phyloP scores from a whole-genome alignment of 2,329 filamentous ascomycete species.

The Paraphoma sp. region DNA sequence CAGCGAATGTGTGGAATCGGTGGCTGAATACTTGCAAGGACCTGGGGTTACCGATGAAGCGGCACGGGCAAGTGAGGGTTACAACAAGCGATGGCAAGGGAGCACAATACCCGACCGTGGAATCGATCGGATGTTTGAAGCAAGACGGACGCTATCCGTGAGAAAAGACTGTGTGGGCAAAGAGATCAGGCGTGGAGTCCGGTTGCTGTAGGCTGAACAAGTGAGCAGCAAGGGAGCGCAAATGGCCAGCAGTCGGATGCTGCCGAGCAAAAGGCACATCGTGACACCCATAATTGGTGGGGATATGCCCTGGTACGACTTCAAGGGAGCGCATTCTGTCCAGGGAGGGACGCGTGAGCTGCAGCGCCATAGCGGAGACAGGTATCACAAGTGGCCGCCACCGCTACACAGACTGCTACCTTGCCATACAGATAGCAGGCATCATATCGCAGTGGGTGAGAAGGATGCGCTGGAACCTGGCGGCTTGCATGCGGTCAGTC shows the following conservation, averaged over 20 bases:
- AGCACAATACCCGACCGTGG: slow-evolving; percentile 25
- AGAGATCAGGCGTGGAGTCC: slow-evolving; percentile 30
- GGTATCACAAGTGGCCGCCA: slow-evolving; percentile 39
- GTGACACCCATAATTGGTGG: slow-evolving; percentile 27
- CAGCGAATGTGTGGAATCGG: slow-evolving; percentile 26
- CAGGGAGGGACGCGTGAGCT: slow-evolving; percentile 33
- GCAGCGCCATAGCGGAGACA: slow-evolving; percentile 27
- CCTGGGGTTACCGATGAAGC: slow-evolving; percentile 25
- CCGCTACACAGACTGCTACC: slow-evolving; percentile 43
- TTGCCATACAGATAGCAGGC: slow-evolving; percentile 33
- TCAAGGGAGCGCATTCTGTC: slow-evolving; percentile 29
- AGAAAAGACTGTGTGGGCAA: slow-evolving; percentile 20
- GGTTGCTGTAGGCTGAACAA: slow-evolving; percentile 18
- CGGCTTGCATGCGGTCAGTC: slow-evolving; percentile 11
- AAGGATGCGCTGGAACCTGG: slow-evolving; percentile 18
- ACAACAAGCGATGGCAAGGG: slow-evolving; percentile 36
- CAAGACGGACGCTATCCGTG: slow-evolving; percentile 27
- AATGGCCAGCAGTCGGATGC: slow-evolving; percentile 33
- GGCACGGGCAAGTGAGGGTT: slow-evolving; percentile 33
- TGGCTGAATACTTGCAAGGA: slow-evolving; percentile 25
- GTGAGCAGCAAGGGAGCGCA: slow-evolving; percentile 40
- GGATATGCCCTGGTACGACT: slow-evolving; percentile 35
- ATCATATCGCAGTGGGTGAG: slow-evolving; percentile 24
- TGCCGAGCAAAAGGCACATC: slow-evolving; percentile 32
- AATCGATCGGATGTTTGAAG: slow-evolving; percentile 30